These are phyloP conservation scores for Melanopsichium pennsylvanicum DNA, from an alignment of 1,284 basidiomycete species.

Conservation along the genomic window DNA sequence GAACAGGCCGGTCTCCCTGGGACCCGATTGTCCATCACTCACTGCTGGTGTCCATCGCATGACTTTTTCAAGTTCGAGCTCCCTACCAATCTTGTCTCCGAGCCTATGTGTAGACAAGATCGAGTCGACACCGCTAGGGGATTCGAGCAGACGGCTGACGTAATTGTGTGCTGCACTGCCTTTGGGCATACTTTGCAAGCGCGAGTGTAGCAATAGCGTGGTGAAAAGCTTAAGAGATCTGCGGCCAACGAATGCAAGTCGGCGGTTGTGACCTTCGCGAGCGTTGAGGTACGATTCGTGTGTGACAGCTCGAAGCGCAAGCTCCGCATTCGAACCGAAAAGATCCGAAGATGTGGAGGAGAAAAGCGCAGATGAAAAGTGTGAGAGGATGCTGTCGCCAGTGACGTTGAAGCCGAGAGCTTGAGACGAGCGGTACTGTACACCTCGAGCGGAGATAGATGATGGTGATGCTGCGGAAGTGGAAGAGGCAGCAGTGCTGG, in stretches of 20 bases:
- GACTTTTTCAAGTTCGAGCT: constrained; percentile 59
- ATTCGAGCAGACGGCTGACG: constrained; percentile 42
- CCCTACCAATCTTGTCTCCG: constrained; percentile 55
- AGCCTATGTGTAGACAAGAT: constrained; percentile 54
- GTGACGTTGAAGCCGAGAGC: constrained; percentile 29
- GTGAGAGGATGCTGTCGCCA: constrained; percentile 34
- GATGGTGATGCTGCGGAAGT: constrained; percentile 20
- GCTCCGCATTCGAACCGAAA: constrained; percentile 40
- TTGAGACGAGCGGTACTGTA: constrained; percentile 8
- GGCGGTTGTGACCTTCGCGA: constrained; percentile 55
- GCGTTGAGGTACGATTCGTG: constrained; percentile 59
- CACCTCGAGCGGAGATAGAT: constrained; percentile 5
- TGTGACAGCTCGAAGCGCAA: constrained; percentile 54
- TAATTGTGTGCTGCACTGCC: constrained; percentile 23
- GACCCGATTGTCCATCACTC: constrained; percentile 42
- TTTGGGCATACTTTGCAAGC: constrained; percentile 15
- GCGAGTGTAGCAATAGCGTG: constrained; percentile 53
- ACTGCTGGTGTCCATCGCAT: constrained; percentile 65
- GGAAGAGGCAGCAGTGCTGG: constrained; percentile 19
- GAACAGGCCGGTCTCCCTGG: constrained; percentile 59
- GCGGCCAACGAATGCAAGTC: constrained; percentile 60
- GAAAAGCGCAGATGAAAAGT: constrained; percentile 34
- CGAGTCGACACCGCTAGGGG: constrained; percentile 37
- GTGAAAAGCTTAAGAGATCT: constrained; percentile 58
- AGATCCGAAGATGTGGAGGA: constrained; percentile 31